Evolutionary conservation across 176 grass and related monocot species (phyloP), one percentile per base, ranked within the genome.

Genomic region (Calamus simplicifolius): DNA sequence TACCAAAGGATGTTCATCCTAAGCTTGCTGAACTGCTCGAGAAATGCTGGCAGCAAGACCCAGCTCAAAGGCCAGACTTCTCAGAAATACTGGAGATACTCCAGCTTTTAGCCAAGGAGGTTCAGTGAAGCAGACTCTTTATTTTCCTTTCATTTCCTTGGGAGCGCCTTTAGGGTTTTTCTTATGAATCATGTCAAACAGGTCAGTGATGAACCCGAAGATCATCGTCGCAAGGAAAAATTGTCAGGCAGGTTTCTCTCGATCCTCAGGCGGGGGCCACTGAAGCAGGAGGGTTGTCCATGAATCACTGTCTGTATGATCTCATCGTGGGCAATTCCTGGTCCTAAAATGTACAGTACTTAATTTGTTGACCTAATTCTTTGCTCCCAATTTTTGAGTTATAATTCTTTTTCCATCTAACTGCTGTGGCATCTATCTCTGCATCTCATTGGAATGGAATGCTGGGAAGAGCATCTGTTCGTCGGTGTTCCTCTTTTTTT

Each of bases 21-120:
- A 79, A 69, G 66, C 69, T 94, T 51, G 62, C 59, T 4, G 59
- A 62, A 49, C 70, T 94, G 6, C 84, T 94, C 54, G 62, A 84
- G 59, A 84, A 69, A 68, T 94, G 89, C 70, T 94, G 89, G 89
- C 80, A 81, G 59, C 77, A 75, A 59, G 80, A 88, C 79, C 89
- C 89, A 62, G 60, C 84, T 52, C 62, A 72, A 52, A 87, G 89
- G 63, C 84, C 89, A 73, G 83, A 85, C 15, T 94, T 94, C 49
- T 72, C 77, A 28, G 89, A 94, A 75, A 79, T 94, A 55, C 49
- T 88, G 28, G 84, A 81, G 50, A 81, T 79, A 61, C 50, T 94
- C 15, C 70, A 81, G 25, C 29, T 56, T 17, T 79, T 88, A 66
- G 76, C 61, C 64, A 80, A 81, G 59, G 77, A 88, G 84, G 89